Conservation (phyloP, 2,329 filamentous ascomycete species). For the Exophiala dermatitidis region DNA sequence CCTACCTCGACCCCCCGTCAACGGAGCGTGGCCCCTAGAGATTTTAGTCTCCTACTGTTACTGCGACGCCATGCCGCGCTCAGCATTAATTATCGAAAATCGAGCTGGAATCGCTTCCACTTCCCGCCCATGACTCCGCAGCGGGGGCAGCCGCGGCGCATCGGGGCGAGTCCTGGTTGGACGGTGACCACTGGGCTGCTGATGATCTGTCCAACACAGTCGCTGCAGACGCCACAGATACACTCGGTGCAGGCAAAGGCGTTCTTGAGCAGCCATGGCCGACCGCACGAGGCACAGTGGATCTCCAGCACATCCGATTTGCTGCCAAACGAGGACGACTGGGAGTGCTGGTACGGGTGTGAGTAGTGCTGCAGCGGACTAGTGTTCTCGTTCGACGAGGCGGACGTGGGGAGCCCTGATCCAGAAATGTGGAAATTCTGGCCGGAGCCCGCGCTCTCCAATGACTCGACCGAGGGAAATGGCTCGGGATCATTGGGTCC, state of each 20-base stretch:
- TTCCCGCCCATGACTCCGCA: slow-evolving; percentile 41
- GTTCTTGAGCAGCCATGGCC: slow-evolving; percentile 67
- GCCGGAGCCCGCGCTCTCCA: slow-evolving; percentile 50
- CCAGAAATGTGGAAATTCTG: slow-evolving; percentile 65
- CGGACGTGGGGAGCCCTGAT: slow-evolving; percentile 59
- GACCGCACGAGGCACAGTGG: slow-evolving; percentile 82
- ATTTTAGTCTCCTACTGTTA: slow-evolving; percentile 7
- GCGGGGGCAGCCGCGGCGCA: slow-evolving; percentile 39
- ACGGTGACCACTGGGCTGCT: slow-evolving; percentile 35
- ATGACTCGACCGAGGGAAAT: slow-evolving; percentile 84
- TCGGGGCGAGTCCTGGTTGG: slow-evolving; percentile 30
- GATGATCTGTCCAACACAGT: slow-evolving; percentile 59
- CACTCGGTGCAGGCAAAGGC: slow-evolving; percentile 95
- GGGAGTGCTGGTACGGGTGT: slow-evolving; percentile 38
- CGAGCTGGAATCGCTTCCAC: slow-evolving; percentile 45
- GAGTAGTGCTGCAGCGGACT: slow-evolving; percentile 44
- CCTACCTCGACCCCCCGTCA: slow-evolving; percentile 1
- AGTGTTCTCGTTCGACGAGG: slow-evolving; percentile 52
- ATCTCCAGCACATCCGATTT: slow-evolving; percentile 62
- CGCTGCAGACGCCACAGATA: slow-evolving; percentile 83
- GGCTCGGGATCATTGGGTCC: slow-evolving; percentile 60
- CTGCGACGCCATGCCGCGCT: neutral
- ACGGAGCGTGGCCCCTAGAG: slow-evolving; percentile 3
- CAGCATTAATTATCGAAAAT: slow-evolving; percentile 36
- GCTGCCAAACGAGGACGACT: slow-evolving; percentile 47